Conservation (phyloP, 2,329 filamentous ascomycete genomes). For the Nannizziopsis arthrosporioides region DNA sequence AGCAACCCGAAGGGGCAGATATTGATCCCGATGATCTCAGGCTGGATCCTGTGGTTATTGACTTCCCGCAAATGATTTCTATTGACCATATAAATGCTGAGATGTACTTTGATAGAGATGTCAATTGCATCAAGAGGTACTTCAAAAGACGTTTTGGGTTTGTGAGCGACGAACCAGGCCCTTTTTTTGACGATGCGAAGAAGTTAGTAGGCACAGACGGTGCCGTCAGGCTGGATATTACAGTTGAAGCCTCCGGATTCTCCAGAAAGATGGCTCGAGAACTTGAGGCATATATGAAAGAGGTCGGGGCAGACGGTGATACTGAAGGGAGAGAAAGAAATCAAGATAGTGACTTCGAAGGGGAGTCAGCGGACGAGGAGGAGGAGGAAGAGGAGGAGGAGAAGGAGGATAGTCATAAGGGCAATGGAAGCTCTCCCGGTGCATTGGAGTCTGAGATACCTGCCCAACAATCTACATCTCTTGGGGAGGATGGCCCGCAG, state of each 20-base stretch:
- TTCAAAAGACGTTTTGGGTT: slow-evolving; percentile 86
- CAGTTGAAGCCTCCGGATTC: slow-evolving; percentile 86
- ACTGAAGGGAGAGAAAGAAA: slow-evolving; percentile 27
- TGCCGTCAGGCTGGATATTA: slow-evolving; percentile 63
- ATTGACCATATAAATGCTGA: slow-evolving; percentile 88
- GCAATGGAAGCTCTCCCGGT: background rate
- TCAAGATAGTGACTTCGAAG: slow-evolving; percentile 29
- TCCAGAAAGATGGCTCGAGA: slow-evolving; percentile 96
- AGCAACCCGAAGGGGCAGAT: slow-evolving; percentile 22
- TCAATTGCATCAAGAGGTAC: slow-evolving; percentile 89
- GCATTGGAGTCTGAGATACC: background rate
- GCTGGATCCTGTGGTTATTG: slow-evolving; percentile 75
- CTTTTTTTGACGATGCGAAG: slow-evolving; percentile 72
- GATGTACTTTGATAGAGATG: slow-evolving; percentile 95
- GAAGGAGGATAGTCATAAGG: slow-evolving; percentile 12
- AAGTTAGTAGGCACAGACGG: slow-evolving; percentile 55
- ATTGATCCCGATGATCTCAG: slow-evolving; percentile 31
- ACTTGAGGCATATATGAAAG: slow-evolving; percentile 77
- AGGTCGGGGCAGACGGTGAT: slow-evolving; percentile 49
- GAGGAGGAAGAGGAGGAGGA: slow-evolving; percentile 25
- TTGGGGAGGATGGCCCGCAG: no score
- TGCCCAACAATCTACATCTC: no score
- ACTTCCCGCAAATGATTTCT: slow-evolving; percentile 97
- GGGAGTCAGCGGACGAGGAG: slow-evolving; percentile 32
- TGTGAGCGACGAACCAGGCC: slow-evolving; percentile 65